phyloP scores from a whole-genome alignment of 345 rosid species.

The Diplotaxis tenuifolia region DNA sequence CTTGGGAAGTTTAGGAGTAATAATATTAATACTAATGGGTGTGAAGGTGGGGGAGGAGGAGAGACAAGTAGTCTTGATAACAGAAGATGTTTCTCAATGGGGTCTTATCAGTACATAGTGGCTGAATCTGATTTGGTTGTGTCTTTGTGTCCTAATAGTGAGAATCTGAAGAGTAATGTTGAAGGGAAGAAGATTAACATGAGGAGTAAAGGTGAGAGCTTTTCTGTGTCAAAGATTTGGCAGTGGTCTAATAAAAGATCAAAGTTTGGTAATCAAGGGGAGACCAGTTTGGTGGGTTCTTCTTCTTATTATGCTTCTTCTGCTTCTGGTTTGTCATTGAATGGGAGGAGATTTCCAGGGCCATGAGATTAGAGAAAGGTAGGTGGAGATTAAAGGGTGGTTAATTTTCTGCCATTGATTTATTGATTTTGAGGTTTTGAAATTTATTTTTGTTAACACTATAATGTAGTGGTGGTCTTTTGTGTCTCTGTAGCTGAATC shows the following conservation, averaged over 20 bases:
- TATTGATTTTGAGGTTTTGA: conserved; percentile 20
- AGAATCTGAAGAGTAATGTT: conserved; percentile 36
- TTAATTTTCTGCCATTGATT: conserved; percentile 22
- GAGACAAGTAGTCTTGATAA: conserved; percentile 68
- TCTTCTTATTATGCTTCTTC: conserved; percentile 31
- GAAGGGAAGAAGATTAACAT: conserved; percentile 78
- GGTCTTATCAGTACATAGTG: conserved; percentile 66
- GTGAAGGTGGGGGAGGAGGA: conserved; percentile 48
- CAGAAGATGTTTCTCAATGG: conserved; percentile 58
- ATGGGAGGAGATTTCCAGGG: conserved; percentile 41
- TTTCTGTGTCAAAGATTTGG: conserved; percentile 92
- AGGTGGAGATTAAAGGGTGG: conserved; percentile 29
- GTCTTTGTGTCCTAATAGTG: conserved; percentile 44
- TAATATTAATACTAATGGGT: conserved; percentile 39
- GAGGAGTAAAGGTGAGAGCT: conserved; percentile 87
- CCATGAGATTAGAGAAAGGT: conserved; percentile 30
- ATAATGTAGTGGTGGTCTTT: conserved; percentile 22
- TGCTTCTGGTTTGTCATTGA: conserved; percentile 41
- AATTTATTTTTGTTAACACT: conserved; percentile 29
- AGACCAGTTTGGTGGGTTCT: conserved; percentile 35
- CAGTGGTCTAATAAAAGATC: conserved; percentile 77
- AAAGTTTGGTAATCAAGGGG: conserved; percentile 46
- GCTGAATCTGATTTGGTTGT: conserved; percentile 67
- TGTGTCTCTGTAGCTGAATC: conserved; percentile 22
- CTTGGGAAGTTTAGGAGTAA: conserved; percentile 68